A percentile compares a stretch with the other conserved stretches of the same genome.
These are phyloP conservation scores for Jatropha podagrica DNA, from an alignment of 441 rosid species.

Conservation along the genomic window DNA sequence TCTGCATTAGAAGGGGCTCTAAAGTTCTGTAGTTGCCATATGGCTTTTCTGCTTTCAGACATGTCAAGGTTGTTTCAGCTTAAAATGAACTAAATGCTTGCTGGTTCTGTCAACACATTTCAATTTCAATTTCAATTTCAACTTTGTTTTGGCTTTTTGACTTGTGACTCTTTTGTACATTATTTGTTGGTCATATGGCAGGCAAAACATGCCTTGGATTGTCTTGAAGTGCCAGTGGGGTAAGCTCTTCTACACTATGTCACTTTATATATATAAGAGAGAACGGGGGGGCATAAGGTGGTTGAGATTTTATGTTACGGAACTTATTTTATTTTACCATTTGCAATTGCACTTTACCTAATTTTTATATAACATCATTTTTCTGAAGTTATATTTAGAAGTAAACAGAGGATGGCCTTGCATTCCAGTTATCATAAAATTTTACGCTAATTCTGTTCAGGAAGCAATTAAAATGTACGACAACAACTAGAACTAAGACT, in stretches of 20 bases:
- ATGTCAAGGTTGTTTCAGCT: neutral
- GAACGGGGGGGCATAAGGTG: too few relatives aligned
- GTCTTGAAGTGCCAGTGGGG: slow-evolving; percentile 91
- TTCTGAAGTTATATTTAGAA: too few relatives aligned
- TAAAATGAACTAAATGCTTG: slow-evolving; percentile 2
- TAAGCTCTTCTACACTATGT: slow-evolving; percentile 23
- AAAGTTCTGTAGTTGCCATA: neutral
- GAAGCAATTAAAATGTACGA: too few relatives aligned
- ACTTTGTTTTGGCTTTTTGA: neutral
- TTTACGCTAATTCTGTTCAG: too few relatives aligned
- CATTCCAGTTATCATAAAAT: too few relatives aligned
- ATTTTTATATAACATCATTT: too few relatives aligned
- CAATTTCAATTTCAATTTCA: neutral
- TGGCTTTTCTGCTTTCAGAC: too few relatives aligned
- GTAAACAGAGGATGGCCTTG: too few relatives aligned
- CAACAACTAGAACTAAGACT: too few relatives aligned
- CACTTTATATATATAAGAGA: neutral
- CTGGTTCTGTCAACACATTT: neutral
- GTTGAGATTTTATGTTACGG: too few relatives aligned
- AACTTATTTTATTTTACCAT: too few relatives aligned
- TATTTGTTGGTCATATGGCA: slow-evolving; percentile 20
- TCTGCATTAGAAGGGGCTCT: neutral
- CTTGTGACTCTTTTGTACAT: neutral
- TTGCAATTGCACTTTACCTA: too few relatives aligned
- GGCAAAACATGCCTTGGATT: slow-evolving; percentile 73